A percentile compares a stretch with the other conserved stretches of the same genome.
Conservation (phyloP, 106 monocot species). For the Chionographis japonica region DNA sequence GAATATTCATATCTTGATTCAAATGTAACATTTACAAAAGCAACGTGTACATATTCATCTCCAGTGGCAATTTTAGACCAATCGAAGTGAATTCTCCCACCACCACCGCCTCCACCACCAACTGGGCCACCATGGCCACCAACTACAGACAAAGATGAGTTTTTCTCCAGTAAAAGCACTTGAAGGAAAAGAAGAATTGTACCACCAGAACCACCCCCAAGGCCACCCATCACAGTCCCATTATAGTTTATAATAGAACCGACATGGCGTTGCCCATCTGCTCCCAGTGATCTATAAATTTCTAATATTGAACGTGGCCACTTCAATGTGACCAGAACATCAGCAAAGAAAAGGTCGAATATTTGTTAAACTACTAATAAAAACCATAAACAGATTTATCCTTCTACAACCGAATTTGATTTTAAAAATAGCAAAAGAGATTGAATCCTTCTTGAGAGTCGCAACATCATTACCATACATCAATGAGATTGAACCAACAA, state of each 20-base stretch:
- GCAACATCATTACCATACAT: too few relatives aligned
- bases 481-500: too few relatives aligned
- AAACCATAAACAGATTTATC: too few relatives aligned
- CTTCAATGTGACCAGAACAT: too few relatives aligned
- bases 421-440: too few relatives aligned
- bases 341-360: too few relatives aligned
- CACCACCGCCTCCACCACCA: slow-evolving; percentile 92
- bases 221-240: too few relatives aligned
- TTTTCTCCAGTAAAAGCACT: slow-evolving; percentile 36
- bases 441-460: too few relatives aligned
- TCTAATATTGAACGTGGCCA: slow-evolving; percentile 81
- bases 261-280: slow-evolving; percentile 79
- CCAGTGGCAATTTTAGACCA: slow-evolving; percentile 85
- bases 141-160: slow-evolving; percentile 61
- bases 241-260: too few relatives aligned
- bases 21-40: slow-evolving; percentile 69
- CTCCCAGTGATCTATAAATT: slow-evolving; percentile 56
- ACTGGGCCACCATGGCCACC: slow-evolving; percentile 70
- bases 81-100: slow-evolving; percentile 91
- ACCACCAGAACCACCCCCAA: too few relatives aligned
- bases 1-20: slow-evolving; percentile 46
- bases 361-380: too few relatives aligned
- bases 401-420: too few relatives aligned
- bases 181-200: slow-evolving; percentile 83
- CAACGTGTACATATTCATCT: slow-evolving; percentile 84